Conservation (phyloP, 2,329 filamentous ascomycete species). For the Penicillium sp. region DNA sequence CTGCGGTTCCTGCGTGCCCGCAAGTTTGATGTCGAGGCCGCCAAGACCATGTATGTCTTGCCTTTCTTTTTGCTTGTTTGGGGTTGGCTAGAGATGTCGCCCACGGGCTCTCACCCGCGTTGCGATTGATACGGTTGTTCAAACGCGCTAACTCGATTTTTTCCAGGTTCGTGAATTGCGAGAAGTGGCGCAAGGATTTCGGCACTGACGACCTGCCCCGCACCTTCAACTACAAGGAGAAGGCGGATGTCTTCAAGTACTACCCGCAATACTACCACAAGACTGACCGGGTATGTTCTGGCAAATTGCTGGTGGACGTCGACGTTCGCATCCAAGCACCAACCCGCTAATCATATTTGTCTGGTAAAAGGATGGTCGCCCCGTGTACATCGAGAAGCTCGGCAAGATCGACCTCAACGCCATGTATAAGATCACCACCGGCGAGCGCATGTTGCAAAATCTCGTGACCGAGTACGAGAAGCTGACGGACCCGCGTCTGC, state of each 20-base stretch:
- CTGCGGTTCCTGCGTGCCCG: conserved; percentile 88
- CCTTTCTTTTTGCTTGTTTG: conserved; percentile 62
- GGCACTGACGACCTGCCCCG: conserved; percentile 77
- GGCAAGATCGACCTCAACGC: conserved; percentile 86
- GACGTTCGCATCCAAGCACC: neutral
- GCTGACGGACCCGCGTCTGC: conserved; percentile 84
- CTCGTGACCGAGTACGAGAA: conserved; percentile 98
- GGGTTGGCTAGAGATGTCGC: conserved; percentile 87
- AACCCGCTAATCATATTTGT: neutral
- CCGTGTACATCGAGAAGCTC: conserved; percentile 94
- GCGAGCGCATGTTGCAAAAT: conserved; percentile 93
- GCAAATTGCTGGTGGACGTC: neutral
- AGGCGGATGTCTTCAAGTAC: conserved; percentile 77
- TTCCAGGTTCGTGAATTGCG: conserved; percentile 81
- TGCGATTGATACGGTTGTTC: no score
- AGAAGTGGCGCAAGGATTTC: conserved; percentile 87
- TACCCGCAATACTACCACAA: conserved; percentile 99
- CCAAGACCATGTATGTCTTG: conserved; percentile 78
- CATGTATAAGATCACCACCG: conserved; percentile 89
- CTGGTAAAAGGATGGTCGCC: conserved; percentile 81
- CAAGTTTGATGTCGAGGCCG: conserved; percentile 82
- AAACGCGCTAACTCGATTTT: no score
- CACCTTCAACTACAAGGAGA: conserved; percentile 84
- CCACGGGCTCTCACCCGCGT: no score
- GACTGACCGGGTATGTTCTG: conserved; percentile 49